phyloP scores from a whole-genome alignment of 495 filamentous ascomycete genomes.

The Eremomyces bilateralis region DNA sequence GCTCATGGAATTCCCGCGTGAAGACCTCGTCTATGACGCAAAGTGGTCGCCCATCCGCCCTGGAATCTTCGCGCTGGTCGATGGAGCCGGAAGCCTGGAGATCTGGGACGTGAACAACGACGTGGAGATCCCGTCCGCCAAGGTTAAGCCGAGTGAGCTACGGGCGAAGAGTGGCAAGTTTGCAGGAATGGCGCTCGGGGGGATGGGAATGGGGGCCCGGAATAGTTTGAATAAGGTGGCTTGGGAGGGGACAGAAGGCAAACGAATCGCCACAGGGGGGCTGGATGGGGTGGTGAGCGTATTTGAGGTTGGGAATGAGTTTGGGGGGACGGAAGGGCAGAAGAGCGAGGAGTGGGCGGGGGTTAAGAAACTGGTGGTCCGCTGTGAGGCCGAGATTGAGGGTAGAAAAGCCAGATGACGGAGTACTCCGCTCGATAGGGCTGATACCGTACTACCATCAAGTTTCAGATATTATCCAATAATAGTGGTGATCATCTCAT shows the following conservation, averaged over 20 bases:
- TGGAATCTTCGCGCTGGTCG: conserved; percentile 80
- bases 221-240: conserved; percentile 78
- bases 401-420: too few relatives aligned
- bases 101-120: conserved; percentile 88
- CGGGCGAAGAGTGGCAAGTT: conserved; percentile 28
- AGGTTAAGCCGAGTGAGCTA: conserved; percentile 41
- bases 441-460: too few relatives aligned
- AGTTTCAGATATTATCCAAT: too few relatives aligned
- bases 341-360: conserved; percentile 75
- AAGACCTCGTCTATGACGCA: conserved; percentile 92
- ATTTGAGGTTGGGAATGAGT: conserved; percentile 76
- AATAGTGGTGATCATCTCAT: too few relatives aligned
- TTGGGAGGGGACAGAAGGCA: conserved; percentile 81
- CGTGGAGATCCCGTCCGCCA: conserved; percentile 71
- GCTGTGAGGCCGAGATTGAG: conserved; percentile 27
- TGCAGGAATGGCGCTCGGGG: conserved; percentile 35
- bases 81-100: conserved; percentile 82
- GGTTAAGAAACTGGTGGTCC: conserved; percentile 65
- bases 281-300: conserved; percentile 76
- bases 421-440: too few relatives aligned
- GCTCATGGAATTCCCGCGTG: conserved; percentile 69
- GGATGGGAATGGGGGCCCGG: too few relatives aligned
- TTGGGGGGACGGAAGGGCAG: conserved; percentile 58
- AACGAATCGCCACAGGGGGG: conserved; percentile 67
- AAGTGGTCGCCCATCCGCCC: conserved; percentile 83